Conservation (phyloP, 257 asterid species). For the Datura wrightii region DNA sequence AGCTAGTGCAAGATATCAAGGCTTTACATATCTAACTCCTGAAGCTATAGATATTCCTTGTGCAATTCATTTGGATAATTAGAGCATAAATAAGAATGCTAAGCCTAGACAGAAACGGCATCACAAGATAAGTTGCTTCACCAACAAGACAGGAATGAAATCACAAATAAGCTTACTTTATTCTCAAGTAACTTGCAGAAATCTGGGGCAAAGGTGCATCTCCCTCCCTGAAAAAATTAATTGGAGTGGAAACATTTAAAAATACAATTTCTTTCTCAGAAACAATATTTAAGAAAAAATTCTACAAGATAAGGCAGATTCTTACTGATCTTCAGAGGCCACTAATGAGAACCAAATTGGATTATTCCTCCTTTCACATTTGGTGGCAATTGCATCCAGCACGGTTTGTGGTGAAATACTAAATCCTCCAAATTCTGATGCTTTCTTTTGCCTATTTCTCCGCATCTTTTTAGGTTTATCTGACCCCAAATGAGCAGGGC, state of each 20-base stretch:
- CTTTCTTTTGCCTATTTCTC: slow-evolving; percentile 71
- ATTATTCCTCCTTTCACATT: slow-evolving; percentile 57
- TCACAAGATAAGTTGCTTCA: slow-evolving; percentile 20
- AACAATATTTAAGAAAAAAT: background rate
- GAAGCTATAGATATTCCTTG: slow-evolving; percentile 5
- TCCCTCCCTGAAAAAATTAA: slow-evolving; percentile 64
- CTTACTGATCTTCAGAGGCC: slow-evolving; percentile 84
- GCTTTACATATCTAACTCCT: background rate
- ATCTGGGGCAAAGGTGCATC: slow-evolving; percentile 82
- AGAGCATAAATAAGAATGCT: background rate
- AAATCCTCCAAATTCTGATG: slow-evolving; percentile 58
- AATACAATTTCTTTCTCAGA: slow-evolving; percentile 25
- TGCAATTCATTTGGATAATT: slow-evolving; percentile 15
- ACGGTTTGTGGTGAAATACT: slow-evolving; percentile 72
- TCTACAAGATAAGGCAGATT: slow-evolving; percentile 32
- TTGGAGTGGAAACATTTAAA: slow-evolving; percentile 21
- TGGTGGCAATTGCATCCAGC: slow-evolving; percentile 62
- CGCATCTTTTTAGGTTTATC: slow-evolving; percentile 78
- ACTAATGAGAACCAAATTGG: slow-evolving; percentile 93
- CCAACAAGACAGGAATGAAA: slow-evolving; percentile 26
- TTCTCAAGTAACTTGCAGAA: slow-evolving; percentile 83
- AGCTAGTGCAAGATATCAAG: slow-evolving; percentile 9
- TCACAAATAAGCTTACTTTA: slow-evolving; percentile 63
- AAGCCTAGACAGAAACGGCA: slow-evolving; percentile 8
- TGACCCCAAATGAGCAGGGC: slow-evolving; percentile 54